phyloP scores from a whole-genome alignment of 108 stramenopile species.

The Pelagomonas calceolata region DNA sequence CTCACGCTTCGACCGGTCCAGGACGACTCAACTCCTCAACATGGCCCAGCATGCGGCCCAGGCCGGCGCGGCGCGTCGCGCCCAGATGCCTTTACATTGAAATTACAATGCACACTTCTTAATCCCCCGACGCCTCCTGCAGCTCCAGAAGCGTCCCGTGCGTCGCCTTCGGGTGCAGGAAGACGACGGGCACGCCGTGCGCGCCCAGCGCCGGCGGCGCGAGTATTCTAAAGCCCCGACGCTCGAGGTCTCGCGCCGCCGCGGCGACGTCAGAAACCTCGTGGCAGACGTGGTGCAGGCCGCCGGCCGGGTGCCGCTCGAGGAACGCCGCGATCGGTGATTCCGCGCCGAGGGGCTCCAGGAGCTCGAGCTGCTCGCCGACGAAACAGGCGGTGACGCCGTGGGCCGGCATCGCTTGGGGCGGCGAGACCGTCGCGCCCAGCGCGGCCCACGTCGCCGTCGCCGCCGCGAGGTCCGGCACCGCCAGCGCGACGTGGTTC shows the following conservation, averaged over 20 bases:
- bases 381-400: neutral
- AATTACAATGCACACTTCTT: too few relatives aligned
- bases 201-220: neutral
- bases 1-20: too few relatives aligned
- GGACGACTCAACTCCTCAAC: too few relatives aligned
- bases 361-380: neutral
- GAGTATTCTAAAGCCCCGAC: neutral
- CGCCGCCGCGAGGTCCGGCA: neutral
- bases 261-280: neutral
- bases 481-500: neutral
- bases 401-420: neutral
- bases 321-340: neutral
- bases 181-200: constrained; percentile 1
- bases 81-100: too few relatives aligned
- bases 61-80: too few relatives aligned
- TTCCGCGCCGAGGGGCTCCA: neutral
- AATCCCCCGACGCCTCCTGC: neutral
- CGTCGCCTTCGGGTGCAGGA: neutral
- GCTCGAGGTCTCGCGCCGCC: neutral
- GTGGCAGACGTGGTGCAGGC: neutral
- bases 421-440: neutral
- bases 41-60: too few relatives aligned
- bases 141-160: neutral
- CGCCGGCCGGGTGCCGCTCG: neutral
- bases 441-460: neutral